These are phyloP conservation scores for Amanita rimosa DNA, from an alignment of 768 basidiomycete genomes.

Conservation along the genomic window DNA sequence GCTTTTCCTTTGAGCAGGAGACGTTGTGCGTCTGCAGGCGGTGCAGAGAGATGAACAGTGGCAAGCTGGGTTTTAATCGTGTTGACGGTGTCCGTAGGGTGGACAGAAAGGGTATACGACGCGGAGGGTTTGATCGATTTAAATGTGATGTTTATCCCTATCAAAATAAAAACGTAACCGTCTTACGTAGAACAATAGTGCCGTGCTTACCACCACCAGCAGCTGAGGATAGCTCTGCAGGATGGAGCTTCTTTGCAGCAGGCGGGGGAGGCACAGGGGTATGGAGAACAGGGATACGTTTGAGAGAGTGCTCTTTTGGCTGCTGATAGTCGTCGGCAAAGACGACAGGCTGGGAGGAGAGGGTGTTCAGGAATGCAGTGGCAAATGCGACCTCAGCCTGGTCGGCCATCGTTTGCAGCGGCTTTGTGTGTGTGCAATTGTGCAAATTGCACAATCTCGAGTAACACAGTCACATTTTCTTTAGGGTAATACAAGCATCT, in stretches of 20 bases:
- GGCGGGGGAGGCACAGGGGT: conserved; percentile 6
- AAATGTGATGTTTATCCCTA: conserved; percentile 57
- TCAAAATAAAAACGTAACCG: not conserved
- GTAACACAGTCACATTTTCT: conserved; percentile 6
- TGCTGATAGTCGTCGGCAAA: conserved; percentile 74
- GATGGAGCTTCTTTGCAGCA: conserved; percentile 4
- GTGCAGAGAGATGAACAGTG: conserved; percentile 47
- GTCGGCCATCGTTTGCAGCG: conserved; percentile 22
- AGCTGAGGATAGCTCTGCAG: not conserved
- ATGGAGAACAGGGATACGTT: conserved; percentile 50
- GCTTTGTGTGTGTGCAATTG: not conserved
- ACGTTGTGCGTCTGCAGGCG: conserved; percentile 71
- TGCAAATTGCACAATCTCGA: too few relatives aligned
- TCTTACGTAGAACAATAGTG: not conserved
- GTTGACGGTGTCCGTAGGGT: conserved; percentile 74
- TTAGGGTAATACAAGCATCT: too few relatives aligned
- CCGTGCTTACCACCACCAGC: not conserved
- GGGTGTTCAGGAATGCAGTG: conserved; percentile 48
- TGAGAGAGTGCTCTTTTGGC: conserved; percentile 51
- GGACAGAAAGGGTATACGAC: conserved; percentile 59
- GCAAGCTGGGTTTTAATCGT: conserved; percentile 72
- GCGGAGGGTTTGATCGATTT: conserved; percentile 87
- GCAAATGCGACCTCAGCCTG: conserved; percentile 61
- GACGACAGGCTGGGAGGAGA: conserved; percentile 55
- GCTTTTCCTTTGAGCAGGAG: conserved; percentile 93